Conservation (phyloP, 148 eudicot genomes). For the Amaranthus cruentus region DNA sequence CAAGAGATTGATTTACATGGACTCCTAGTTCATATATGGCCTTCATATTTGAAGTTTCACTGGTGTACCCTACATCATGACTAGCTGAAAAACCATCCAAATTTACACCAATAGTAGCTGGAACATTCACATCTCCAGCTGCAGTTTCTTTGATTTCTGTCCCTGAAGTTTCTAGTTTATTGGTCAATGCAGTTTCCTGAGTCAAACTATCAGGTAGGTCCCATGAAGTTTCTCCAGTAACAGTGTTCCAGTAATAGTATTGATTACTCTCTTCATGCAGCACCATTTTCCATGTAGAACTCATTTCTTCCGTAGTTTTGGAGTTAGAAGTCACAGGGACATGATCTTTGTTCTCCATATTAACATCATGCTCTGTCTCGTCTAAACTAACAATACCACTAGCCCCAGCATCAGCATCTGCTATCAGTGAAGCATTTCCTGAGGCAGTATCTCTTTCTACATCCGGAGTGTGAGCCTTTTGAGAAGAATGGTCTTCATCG, state of each 20-base stretch:
- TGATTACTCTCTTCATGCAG: conserved; percentile 86
- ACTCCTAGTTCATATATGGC: conserved; percentile 21
- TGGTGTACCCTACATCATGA: conserved; percentile 28
- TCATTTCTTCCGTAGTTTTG: conserved; percentile 29
- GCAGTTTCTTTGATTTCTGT: conserved; percentile 30
- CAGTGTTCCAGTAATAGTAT: conserved; percentile 87
- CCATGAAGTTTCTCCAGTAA: conserved; percentile 95
- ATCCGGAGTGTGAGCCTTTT: conserved; percentile 27
- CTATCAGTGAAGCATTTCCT: conserved; percentile 27
- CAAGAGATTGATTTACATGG: conserved; percentile 24
- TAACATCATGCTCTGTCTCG: conserved; percentile 24
- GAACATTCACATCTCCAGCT: conserved; percentile 21
- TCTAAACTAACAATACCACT: conserved; percentile 21
- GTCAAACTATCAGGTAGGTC: conserved; percentile 62
- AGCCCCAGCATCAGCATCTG: conserved; percentile 21
- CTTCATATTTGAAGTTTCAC: conserved; percentile 23
- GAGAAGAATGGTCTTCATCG: conserved; percentile 26
- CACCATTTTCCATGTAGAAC: conserved; percentile 79
- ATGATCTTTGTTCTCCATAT: conserved; percentile 16
- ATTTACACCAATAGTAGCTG: conserved; percentile 21
- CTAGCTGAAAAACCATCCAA: conserved; percentile 17
- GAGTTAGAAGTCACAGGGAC: conserved; percentile 32
- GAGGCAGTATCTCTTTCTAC: conserved; percentile 27
- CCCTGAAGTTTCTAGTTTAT: conserved; percentile 29
- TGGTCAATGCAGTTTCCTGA: conserved; percentile 35